Base-by-base conservation (phyloP, 352 stramenopile genomes). In the Pythium pectinolyticum region DNA sequence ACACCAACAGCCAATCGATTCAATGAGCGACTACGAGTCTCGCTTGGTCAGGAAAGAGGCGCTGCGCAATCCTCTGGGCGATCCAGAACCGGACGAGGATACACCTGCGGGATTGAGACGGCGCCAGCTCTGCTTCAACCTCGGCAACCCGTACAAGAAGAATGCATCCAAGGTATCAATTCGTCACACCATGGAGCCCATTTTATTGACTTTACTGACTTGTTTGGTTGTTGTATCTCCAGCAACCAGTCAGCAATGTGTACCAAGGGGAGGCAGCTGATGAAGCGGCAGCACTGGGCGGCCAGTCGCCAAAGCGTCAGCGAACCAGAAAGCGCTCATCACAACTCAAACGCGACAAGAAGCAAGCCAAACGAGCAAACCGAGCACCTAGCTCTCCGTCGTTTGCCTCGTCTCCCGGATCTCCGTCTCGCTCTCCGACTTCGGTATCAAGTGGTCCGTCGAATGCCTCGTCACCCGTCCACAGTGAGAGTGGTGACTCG, bases 61-160 rank as follows among this genome's bases (percentile, higher is more conserved):
- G 2, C 70, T 94, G 25, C 80, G 87, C 9, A 94, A 96, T 49
- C 87, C 87, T n/a, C 74, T 92, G 15, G 80, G 78, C 22, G 86
- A 96, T 41, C 84, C 87, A 19, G 87, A 96, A 30, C 80, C 84
- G 5, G 87, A 96, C 52, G 87, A 96, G 57, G 83, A 94, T 48
- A 96, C 85, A 0, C 82, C 84, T 1, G 75, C 80, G 12, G 87
- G 87, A 15, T 57, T 92, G 12, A 73, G 86, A 49, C 70, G 87
- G 20, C 81, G 87, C 9, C 86, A 96, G 53, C 61, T 96, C 14
- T 90, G 81, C 46, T 94, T 96, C 57, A 94, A 94, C 39, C 62
- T 96, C 5, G 87, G 86, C 19, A 94, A 93, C 45, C 87, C 87
- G 19, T 96, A 96, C 81, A 96, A 94, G 70, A 94, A 94, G 70